Base-by-base conservation (phyloP, 805 yeast genomes). In the Tetrapisispora arboricola region DNA sequence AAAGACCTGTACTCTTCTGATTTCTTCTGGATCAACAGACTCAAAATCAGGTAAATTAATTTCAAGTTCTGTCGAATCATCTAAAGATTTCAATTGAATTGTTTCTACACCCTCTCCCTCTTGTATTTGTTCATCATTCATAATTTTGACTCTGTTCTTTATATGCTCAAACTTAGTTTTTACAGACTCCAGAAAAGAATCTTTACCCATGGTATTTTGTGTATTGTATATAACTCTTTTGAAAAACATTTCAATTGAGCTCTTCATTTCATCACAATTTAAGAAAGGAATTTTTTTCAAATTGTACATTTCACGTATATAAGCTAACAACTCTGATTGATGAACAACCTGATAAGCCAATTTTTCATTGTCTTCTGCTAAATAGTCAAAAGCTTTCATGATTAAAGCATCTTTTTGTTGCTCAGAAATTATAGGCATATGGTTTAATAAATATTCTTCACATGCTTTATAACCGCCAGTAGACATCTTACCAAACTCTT, bases 341-440 rank as follows among this genome's bases (percentile, higher is more conserved):
- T 77, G 81, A 34, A 90, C 79, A n/a, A 78, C 74, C 44, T 76
- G 80, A 45, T 70, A 72, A 9, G 95, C 77, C 6, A 60, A 57
- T 6, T 49, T 46, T 0, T 71, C 54, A 8, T 39, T 35, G 17
- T 35, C 35, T 36, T 85, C 71, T 45, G 90, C 68, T 58, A 86
- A 85, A 42, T 70, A 67, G 53, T 90, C 94, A 60, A 92, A 92
- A 0, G 96, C 94, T 17, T 80, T 80, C 96, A 90, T 88, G 57
- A 88, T 69, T 44, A 92, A 73, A 0, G 95, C 85, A 60, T 92
- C 97, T 56, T 88, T 86, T 58, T 92, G 96, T 46, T 79, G 78
- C 48, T 81, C 86, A 4, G 76, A 76, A 38, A 88, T 76, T 43
- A 92, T 84, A 43, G 72, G 68, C 30, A 84, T 75, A 60, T 80